phyloP scores from a whole-genome alignment of 768 basidiomycete species.

The Amanita fuliginea region DNA sequence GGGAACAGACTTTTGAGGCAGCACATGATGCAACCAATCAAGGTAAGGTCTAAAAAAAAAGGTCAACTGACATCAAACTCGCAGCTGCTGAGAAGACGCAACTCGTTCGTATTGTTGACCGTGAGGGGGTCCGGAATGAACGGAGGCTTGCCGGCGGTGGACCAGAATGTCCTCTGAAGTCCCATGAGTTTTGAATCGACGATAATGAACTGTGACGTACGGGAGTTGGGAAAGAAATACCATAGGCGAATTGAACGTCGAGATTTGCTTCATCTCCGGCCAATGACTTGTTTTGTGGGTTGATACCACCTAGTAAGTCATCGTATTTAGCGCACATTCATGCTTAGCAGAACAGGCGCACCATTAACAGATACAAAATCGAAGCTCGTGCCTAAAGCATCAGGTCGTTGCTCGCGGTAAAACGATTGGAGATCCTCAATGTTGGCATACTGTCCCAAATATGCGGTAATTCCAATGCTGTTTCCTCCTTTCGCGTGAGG shows the following conservation, averaged over 20 bases:
- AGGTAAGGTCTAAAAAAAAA: constrained; percentile 16
- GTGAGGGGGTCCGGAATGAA: constrained; percentile 36
- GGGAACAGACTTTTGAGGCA: constrained; percentile 33
- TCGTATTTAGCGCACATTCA: constrained; percentile 6
- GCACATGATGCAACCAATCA: constrained; percentile 48
- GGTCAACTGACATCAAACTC: constrained; percentile 1
- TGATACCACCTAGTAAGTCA: constrained; percentile 34
- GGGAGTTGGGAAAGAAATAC: constrained; percentile 48
- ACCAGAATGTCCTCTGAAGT: constrained; percentile 37
- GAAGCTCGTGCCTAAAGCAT: constrained; percentile 39
- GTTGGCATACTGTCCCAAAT: constrained; percentile 41
- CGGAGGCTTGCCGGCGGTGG: constrained; percentile 52
- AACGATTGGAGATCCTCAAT: constrained; percentile 38
- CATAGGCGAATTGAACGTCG: constrained; percentile 53
- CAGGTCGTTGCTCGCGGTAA: constrained; percentile 32
- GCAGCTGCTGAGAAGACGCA: constrained; percentile 1
- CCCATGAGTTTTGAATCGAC: not conserved
- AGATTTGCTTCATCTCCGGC: constrained; percentile 57
- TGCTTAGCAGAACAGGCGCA: constrained; percentile 10
- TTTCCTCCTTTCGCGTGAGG: constrained; percentile 32
- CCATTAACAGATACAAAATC: constrained; percentile 43
- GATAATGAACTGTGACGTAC: constrained; percentile 9
- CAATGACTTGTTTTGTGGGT: constrained; percentile 36
- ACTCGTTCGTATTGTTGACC: constrained; percentile 29
- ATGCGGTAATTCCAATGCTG: constrained; percentile 41